These are phyloP conservation scores for Piper betle DNA, from an alignment of 164 flowering plant genomes.

Conservation along the genomic window DNA sequence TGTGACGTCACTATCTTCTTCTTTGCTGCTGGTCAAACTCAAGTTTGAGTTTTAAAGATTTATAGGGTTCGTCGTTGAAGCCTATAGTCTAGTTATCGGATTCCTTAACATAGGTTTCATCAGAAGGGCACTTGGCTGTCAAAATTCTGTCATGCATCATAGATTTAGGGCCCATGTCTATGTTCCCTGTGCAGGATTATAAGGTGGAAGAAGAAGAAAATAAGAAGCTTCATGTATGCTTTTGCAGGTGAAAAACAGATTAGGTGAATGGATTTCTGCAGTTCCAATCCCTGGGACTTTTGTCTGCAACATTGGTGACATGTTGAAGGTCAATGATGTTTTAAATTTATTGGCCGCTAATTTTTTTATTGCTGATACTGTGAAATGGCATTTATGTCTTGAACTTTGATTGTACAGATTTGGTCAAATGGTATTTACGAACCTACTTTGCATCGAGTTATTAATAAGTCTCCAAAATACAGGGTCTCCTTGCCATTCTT, in stretches of 20 bases:
- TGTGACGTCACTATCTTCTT: too few species aligned
- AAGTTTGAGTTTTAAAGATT: too few species aligned
- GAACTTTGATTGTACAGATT: conserved; percentile 30
- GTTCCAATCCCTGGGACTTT: conserved; percentile 83
- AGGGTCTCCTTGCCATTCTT: conserved; percentile 79
- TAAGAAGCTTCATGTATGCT: background rate
- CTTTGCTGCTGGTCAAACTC: too few species aligned
- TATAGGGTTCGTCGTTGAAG: too few species aligned
- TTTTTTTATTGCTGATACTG: background rate
- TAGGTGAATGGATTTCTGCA: conserved; percentile 90
- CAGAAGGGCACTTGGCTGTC: too few species aligned
- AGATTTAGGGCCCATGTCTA: too few species aligned
- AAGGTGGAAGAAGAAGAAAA: too few species aligned
- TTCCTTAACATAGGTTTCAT: too few species aligned
- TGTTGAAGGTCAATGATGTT: conserved; percentile 57
- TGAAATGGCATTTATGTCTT: background rate
- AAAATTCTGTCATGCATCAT: too few species aligned
- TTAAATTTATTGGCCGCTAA: background rate
- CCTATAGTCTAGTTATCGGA: too few species aligned
- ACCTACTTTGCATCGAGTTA: conserved; percentile 73
- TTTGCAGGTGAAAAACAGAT: conserved; percentile 66
- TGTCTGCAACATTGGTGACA: conserved; percentile 96
- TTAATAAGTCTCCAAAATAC: conserved; percentile 48
- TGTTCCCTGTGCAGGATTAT: too few species aligned
- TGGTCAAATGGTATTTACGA: conserved; percentile 77